Percentiles rank a stretch among this genome's conserved stretches.
phyloP scores from a whole-genome alignment of 495 filamentous ascomycete species.

The Neurospora sp. region DNA sequence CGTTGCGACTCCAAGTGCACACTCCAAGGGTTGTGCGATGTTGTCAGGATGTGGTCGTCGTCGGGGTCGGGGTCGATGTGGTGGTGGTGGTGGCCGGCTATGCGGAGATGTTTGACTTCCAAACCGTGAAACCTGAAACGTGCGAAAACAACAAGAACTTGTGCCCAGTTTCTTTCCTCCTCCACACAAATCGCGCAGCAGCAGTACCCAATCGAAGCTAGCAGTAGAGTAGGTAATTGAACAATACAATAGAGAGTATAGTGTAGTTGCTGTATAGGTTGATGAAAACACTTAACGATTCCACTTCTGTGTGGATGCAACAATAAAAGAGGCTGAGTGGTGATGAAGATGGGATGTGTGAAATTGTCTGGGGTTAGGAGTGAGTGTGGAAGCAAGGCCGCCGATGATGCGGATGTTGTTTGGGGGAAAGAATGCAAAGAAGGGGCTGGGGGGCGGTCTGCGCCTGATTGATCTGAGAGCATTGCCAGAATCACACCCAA shows the following conservation, averaged over 20 bases:
- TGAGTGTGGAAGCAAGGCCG: neutral
- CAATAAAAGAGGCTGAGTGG: neutral
- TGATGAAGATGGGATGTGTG: neutral
- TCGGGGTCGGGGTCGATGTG: neutral
- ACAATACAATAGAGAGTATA: neutral
- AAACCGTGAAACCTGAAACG: neutral
- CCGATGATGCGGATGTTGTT: constrained; percentile 4
- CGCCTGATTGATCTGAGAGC: neutral
- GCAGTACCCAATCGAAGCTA: neutral
- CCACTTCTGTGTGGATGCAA: neutral
- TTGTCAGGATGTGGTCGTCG: neutral
- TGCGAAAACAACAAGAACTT: neutral
- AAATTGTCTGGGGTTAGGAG: constrained; percentile 1
- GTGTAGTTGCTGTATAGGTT: neutral
- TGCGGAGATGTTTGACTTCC: neutral
- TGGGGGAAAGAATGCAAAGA: neutral
- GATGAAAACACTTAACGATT: neutral
- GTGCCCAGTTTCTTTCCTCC: neutral
- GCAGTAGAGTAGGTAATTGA: neutral
- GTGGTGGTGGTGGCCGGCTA: neutral
- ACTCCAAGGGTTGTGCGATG: neutral
- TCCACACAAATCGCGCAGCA: neutral
- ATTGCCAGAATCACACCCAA: neutral
- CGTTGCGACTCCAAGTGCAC: neutral
- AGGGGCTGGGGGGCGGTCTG: constrained; percentile 9